Percentiles rank a stretch among this genome's conserved stretches.
phyloP scores from a whole-genome alignment of 1,284 basidiomycete species.

The Coriolopsis trogii region DNA sequence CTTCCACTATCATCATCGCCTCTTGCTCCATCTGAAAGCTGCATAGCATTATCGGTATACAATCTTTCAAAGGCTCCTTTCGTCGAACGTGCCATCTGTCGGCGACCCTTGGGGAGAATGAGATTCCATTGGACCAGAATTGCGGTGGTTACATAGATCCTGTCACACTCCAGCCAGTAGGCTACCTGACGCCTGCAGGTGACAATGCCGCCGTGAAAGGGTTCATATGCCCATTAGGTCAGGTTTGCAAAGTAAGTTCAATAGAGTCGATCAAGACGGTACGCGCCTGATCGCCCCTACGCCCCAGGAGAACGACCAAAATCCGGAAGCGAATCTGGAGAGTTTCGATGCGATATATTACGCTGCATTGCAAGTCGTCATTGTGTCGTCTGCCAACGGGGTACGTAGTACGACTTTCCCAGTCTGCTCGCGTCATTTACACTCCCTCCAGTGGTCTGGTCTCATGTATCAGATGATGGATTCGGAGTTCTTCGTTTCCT shows the following conservation, averaged over 20 bases:
- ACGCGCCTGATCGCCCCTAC: not conserved
- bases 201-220: conserved; percentile 52
- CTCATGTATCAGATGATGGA: conserved; percentile 94
- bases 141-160: conserved; percentile 85
- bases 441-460: conserved; percentile 58
- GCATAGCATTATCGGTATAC: conserved; percentile 83
- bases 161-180: conserved; percentile 45
- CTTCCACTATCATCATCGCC: not conserved
- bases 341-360: conserved; percentile 93
- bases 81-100: conserved; percentile 64
- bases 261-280: not conserved
- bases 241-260: conserved; percentile 67
- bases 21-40: not conserved
- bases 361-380: conserved; percentile 82
- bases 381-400: conserved; percentile 82
- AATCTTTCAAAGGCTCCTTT: conserved; percentile 87
- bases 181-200: conserved; percentile 51
- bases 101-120: conserved; percentile 52
- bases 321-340: conserved; percentile 71
- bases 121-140: conserved; percentile 53
- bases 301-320: conserved; percentile 56
- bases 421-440: not conserved
- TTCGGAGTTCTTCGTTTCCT: conserved; percentile 88
- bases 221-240: conserved; percentile 84
- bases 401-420: conserved; percentile 43